Evolutionary conservation across 257 asterid genomes (phyloP).

Genomic region (Scutellaria galericulata): DNA sequence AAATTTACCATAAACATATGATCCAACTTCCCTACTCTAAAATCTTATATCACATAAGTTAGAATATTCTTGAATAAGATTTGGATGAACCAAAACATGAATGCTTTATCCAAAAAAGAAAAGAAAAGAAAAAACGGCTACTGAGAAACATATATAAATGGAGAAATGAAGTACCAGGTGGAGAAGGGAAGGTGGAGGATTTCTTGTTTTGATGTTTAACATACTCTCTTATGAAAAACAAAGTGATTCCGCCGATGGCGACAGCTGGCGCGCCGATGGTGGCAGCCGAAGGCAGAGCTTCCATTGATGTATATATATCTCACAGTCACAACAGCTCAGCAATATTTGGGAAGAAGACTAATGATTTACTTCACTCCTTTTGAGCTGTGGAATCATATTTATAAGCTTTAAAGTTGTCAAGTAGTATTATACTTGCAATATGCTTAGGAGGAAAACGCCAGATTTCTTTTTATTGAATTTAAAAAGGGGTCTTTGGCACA

Average conservation of each 20-base stretch:
- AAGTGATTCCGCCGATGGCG: constrained; percentile 63
- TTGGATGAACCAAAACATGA: neutral
- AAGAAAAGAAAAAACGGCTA: neutral
- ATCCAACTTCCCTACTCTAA: no score
- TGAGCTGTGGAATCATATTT: neutral
- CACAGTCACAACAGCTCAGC: neutral
- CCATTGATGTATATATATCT: constrained; percentile 53
- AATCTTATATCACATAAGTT: no score
- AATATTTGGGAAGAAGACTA: neutral
- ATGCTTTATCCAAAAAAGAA: neutral
- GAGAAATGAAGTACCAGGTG: constrained; percentile 51
- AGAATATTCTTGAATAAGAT: neutral
- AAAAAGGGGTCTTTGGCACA: neutral
- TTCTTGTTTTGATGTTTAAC: constrained; percentile 46
- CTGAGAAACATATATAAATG: neutral
- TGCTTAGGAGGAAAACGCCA: constrained; percentile 28
- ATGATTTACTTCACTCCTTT: neutral
- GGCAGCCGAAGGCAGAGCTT: constrained; percentile 53
- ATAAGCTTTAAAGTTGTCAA: neutral
- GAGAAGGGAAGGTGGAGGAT: constrained; percentile 52
- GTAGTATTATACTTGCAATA: neutral
- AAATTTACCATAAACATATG: no score
- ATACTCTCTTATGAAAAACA: constrained; percentile 52
- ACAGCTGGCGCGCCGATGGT: constrained; percentile 65
- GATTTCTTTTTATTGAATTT: neutral